phyloP scores from a whole-genome alignment of 2,329 filamentous ascomycete species.

The Aspergillus quadrilineatus region DNA sequence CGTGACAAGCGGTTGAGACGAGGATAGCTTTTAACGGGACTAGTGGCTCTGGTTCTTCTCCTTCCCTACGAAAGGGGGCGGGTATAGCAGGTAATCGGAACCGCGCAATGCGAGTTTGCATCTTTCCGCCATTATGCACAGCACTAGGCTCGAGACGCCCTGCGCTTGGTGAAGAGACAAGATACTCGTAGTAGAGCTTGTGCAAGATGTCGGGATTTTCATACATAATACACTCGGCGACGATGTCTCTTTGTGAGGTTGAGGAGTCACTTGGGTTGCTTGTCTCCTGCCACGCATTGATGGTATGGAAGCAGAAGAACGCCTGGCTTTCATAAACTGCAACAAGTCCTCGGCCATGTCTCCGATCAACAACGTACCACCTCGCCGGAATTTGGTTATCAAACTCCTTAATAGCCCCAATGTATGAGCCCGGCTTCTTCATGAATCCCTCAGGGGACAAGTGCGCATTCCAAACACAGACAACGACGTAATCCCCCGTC shows the following conservation, averaged over 20 bases:
- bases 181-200: conserved; percentile 67
- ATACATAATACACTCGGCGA: conserved; percentile 66
- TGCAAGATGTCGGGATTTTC: conserved; percentile 64
- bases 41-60: background rate
- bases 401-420: conserved; percentile 67
- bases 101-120: conserved; percentile 31
- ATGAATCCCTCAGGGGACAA: conserved; percentile 48
- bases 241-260: conserved; percentile 49
- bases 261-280: conserved; percentile 30
- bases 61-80: background rate
- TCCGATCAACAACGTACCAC: conserved; percentile 75
- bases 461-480: conserved; percentile 70
- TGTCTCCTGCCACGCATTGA: conserved; percentile 72
- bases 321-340: conserved; percentile 66
- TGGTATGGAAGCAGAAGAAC: conserved; percentile 75
- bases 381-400: conserved; percentile 55
- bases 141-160: conserved; percentile 31
- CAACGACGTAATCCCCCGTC: conserved; percentile 66
- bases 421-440: conserved; percentile 36
- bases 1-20: conserved; percentile 29
- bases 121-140: conserved; percentile 18
- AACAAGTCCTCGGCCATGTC: conserved; percentile 61
- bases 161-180: conserved; percentile 57
- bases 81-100: conserved; percentile 41
- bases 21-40: conserved; percentile 18